These are phyloP conservation scores for Trichoderma sp. DNA, from an alignment of 2,329 filamentous ascomycete species.

Conservation along the genomic window DNA sequence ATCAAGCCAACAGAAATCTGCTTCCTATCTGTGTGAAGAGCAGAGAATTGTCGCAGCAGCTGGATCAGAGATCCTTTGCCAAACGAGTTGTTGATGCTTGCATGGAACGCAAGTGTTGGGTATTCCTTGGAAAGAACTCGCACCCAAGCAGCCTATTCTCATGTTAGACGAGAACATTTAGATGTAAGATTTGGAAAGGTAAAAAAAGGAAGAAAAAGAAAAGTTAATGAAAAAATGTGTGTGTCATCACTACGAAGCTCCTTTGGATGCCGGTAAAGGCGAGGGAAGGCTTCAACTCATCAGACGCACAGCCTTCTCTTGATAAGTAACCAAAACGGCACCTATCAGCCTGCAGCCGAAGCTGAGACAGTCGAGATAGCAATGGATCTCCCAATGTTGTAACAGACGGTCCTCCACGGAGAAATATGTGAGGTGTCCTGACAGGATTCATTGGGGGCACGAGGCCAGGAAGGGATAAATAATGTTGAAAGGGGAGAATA, in stretches of 20 bases:
- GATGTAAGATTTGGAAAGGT: neutral
- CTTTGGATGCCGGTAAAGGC: conserved; percentile 57
- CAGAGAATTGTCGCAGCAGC: conserved; percentile 87
- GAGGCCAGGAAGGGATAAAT: conserved; percentile 14
- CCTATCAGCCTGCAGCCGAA: conserved; percentile 57
- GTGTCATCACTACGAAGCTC: conserved; percentile 99
- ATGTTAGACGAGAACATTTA: conserved; percentile 20
- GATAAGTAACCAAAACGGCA: conserved; percentile 85
- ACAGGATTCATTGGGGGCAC: conserved; percentile 64
- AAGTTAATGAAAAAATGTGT: conserved; percentile 52
- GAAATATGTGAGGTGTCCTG: conserved; percentile 74
- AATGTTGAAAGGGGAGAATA: conserved; percentile 19
- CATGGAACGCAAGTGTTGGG: conserved; percentile 91
- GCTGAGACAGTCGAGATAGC: conserved; percentile 41
- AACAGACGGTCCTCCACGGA: conserved; percentile 88
- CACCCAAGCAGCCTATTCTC: conserved; percentile 84
- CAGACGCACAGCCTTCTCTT: conserved; percentile 75
- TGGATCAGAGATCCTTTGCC: conserved; percentile 93
- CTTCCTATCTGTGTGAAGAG: conserved; percentile 83
- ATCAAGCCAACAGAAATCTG: conserved; percentile 92
- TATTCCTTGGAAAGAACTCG: conserved; percentile 83
- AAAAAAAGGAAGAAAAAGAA: neutral
- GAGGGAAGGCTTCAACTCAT: conserved; percentile 92
- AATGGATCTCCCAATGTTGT: conserved; percentile 96
- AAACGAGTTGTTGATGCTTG: conserved; percentile 92